phyloP scores from a whole-genome alignment of 495 filamentous ascomycete species.

The Hyaloscypha hepaticicola region DNA sequence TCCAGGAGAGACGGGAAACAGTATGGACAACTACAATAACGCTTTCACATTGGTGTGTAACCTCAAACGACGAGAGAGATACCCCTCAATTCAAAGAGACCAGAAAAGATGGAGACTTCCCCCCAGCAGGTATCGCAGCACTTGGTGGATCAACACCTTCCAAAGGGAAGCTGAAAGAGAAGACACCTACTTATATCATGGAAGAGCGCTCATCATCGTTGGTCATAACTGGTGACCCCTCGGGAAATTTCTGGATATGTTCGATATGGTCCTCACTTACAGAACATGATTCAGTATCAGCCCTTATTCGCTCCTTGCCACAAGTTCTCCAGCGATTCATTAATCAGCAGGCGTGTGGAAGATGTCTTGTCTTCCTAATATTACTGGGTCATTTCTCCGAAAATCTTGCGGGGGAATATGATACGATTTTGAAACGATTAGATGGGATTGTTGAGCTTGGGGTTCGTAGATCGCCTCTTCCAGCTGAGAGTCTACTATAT shows the following conservation, averaged over 20 bases:
- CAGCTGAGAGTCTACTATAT: neutral
- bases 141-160: neutral
- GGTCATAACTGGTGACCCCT: slow-evolving; percentile 20
- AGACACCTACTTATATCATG: neutral
- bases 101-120: slow-evolving; percentile 16
- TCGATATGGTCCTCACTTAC: slow-evolving; percentile 19
- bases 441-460: slow-evolving; percentile 11
- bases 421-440: slow-evolving; percentile 6
- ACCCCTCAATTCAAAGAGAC: slow-evolving; percentile 1
- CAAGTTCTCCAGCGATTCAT: slow-evolving; percentile 18
- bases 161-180: neutral
- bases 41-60: slow-evolving; percentile 15
- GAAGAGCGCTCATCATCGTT: slow-evolving; percentile 22
- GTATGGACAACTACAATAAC: slow-evolving; percentile 24
- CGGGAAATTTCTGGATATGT: slow-evolving; percentile 17
- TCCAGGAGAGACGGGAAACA: slow-evolving; percentile 1
- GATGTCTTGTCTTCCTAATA: slow-evolving; percentile 20
- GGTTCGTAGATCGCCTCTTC: neutral
- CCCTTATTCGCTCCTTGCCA: neutral
- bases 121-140: slow-evolving; percentile 7
- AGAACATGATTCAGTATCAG: neutral
- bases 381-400: slow-evolving; percentile 19
- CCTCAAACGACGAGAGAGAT: neutral
- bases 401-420: slow-evolving; percentile 17
- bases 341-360: slow-evolving; percentile 14